These are phyloP conservation scores for Citropsis articulata DNA, from an alignment of 345 rosid species.

Conservation along the genomic window DNA sequence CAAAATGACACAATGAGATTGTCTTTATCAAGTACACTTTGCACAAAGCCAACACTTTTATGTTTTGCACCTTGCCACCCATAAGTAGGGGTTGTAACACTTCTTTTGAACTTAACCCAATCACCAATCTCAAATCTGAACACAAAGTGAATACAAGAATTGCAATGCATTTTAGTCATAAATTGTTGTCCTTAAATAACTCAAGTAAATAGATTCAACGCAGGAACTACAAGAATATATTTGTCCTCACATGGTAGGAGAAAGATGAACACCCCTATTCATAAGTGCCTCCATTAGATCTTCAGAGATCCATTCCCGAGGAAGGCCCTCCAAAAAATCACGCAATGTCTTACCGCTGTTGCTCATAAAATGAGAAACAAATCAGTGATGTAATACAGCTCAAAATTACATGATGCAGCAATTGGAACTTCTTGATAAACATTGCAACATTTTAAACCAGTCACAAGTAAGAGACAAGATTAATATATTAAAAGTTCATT, in stretches of 20 bases:
- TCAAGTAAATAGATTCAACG: slow-evolving; percentile 2
- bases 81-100: slow-evolving; percentile 58
- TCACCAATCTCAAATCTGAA: slow-evolving; percentile 88
- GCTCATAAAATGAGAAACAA: slow-evolving; percentile 17
- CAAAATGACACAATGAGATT: slow-evolving; percentile 81
- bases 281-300: slow-evolving; percentile 87
- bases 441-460: not conserved
- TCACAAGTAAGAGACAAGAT: not conserved
- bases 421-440: slow-evolving; percentile 6
- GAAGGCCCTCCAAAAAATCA: slow-evolving; percentile 90
- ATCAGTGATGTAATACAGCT: not conserved
- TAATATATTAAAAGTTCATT: not conserved
- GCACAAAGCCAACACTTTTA: slow-evolving; percentile 96
- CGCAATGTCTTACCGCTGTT: slow-evolving; percentile 90
- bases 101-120: slow-evolving; percentile 94
- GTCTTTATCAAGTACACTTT: slow-evolving; percentile 65
- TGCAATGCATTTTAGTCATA: not conserved
- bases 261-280: slow-evolving; percentile 74
- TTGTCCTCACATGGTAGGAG: slow-evolving; percentile 79
- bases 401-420: not conserved
- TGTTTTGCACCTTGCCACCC: slow-evolving; percentile 97
- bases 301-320: slow-evolving; percentile 98
- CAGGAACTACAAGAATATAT: slow-evolving; percentile 11
- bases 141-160: slow-evolving; percentile 2
- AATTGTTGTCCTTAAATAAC: not conserved